Percentiles rank a stretch among this genome's conserved stretches.
Evolutionary conservation across 352 stramenopile genomes (phyloP).

Genomic region (Phytophthora citricola): DNA sequence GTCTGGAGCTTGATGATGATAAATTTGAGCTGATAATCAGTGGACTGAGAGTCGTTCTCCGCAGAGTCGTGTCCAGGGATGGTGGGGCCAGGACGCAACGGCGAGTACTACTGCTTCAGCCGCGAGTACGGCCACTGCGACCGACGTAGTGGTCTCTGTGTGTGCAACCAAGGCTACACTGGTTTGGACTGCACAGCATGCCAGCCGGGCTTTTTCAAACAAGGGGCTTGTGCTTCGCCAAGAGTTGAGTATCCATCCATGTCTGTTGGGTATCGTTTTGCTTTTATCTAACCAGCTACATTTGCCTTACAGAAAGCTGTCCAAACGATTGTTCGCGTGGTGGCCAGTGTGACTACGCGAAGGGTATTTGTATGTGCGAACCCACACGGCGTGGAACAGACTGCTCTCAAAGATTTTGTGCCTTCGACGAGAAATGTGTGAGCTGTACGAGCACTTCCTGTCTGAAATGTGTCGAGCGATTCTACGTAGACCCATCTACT

Average conservation of each 20-base stretch:
- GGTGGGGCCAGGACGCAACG: constrained; percentile 88
- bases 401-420: constrained; percentile 77
- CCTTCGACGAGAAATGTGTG: constrained; percentile 87
- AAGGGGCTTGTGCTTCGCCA: constrained; percentile 91
- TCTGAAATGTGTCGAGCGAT: constrained; percentile 87
- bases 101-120: constrained; percentile 92
- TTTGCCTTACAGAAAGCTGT: constrained; percentile 64
- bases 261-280: background rate
- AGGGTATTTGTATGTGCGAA: constrained; percentile 84
- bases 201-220: constrained; percentile 86
- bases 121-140: constrained; percentile 96
- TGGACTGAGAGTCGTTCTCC: background rate
- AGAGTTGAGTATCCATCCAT: constrained; percentile 47
- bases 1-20: constrained; percentile 38
- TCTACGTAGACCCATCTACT: constrained; percentile 74
- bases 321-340: constrained; percentile 90
- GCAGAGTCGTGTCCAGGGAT: constrained; percentile 81
- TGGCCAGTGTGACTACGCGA: constrained; percentile 90
- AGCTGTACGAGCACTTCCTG: constrained; percentile 86
- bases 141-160: constrained; percentile 91
- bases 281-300: background rate
- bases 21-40: background rate
- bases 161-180: constrained; percentile 95
- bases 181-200: constrained; percentile 91
- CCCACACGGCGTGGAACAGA: constrained; percentile 76